Percentiles rank a stretch among this genome's conserved stretches.
These are phyloP conservation scores for Calophaca sinica DNA, from an alignment of 306 rosid genomes.

Conservation along the genomic window DNA sequence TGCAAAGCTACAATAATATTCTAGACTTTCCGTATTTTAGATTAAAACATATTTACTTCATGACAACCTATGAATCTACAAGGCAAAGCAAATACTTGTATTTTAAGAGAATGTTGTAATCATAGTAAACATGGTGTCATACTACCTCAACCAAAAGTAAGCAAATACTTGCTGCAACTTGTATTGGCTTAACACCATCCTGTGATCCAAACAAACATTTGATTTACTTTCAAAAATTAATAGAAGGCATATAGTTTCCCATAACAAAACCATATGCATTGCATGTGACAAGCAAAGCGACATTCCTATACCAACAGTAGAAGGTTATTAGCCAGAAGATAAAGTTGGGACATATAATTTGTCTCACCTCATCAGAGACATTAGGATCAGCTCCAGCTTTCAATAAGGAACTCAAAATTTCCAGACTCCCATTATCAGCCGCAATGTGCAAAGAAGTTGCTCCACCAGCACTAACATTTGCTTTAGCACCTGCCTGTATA, in stretches of 20 bases:
- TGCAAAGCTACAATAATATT: slow-evolving; percentile 18
- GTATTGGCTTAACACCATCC: slow-evolving; percentile 89
- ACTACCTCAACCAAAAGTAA: slow-evolving; percentile 25
- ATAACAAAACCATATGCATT: slow-evolving; percentile 27
- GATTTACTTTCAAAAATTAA: slow-evolving; percentile 32
- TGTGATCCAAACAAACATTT: slow-evolving; percentile 54
- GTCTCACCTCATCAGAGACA: slow-evolving; percentile 76
- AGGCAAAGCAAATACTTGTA: slow-evolving; percentile 14
- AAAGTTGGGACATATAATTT: neutral
- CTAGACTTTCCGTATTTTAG: slow-evolving; percentile 1
- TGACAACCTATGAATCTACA: slow-evolving; percentile 21
- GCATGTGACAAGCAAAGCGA: slow-evolving; percentile 29
- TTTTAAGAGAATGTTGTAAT: slow-evolving; percentile 22
- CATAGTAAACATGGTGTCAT: slow-evolving; percentile 5
- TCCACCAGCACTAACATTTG: slow-evolving; percentile 89
- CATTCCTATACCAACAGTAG: neutral
- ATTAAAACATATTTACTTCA: slow-evolving; percentile 25
- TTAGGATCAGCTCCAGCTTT: slow-evolving; percentile 92
- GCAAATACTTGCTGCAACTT: slow-evolving; percentile 76
- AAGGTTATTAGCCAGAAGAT: slow-evolving; percentile 21
- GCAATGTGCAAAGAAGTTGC: slow-evolving; percentile 94
- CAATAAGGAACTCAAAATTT: slow-evolving; percentile 71
- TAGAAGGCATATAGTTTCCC: slow-evolving; percentile 15
- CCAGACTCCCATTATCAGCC: slow-evolving; percentile 74
- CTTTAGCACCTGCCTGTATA: slow-evolving; percentile 85